Evolutionary conservation across 2,329 filamentous ascomycete genomes (phyloP).

Genomic region (Pyrenochaeta sp.): DNA sequence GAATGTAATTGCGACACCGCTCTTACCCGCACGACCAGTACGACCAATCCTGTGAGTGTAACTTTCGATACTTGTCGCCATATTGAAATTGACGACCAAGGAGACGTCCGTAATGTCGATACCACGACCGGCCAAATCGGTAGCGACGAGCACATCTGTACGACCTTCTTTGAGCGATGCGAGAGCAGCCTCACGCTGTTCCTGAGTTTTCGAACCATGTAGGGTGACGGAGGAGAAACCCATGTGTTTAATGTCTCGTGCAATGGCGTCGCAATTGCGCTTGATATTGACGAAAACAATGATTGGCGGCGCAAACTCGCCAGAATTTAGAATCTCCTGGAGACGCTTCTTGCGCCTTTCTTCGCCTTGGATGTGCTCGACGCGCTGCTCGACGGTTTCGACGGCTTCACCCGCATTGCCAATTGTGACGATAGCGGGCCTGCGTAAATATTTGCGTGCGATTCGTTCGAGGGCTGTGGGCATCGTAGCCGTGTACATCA

Average conservation of each 20-base stretch:
- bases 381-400: constrained; percentile 96
- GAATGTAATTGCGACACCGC: constrained; percentile 95
- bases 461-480: constrained; percentile 90
- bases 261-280: constrained; percentile 95
- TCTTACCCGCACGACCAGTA: constrained; percentile 97
- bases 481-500: constrained; percentile 99
- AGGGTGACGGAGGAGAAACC: constrained; percentile 90
- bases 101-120: constrained; percentile 96
- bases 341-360: constrained; percentile 97
- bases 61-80: constrained; percentile 89
- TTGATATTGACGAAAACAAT: constrained; percentile 99
- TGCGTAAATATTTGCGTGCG: constrained; percentile 93
- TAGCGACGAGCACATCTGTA: constrained; percentile 91
- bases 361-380: constrained; percentile 89
- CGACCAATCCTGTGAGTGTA: constrained; percentile 97
- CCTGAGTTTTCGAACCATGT: constrained; percentile 96
- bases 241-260: constrained; percentile 92
- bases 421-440: constrained; percentile 93
- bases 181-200: constrained; percentile 93
- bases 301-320: constrained; percentile 85
- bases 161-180: constrained; percentile 81
- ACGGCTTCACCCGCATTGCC: constrained; percentile 95
- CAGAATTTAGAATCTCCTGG: constrained; percentile 83
- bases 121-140: constrained; percentile 94
- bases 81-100: constrained; percentile 98